These are phyloP conservation scores for Leccinum broughii DNA, from an alignment of 768 basidiomycete species.

Conservation along the genomic window DNA sequence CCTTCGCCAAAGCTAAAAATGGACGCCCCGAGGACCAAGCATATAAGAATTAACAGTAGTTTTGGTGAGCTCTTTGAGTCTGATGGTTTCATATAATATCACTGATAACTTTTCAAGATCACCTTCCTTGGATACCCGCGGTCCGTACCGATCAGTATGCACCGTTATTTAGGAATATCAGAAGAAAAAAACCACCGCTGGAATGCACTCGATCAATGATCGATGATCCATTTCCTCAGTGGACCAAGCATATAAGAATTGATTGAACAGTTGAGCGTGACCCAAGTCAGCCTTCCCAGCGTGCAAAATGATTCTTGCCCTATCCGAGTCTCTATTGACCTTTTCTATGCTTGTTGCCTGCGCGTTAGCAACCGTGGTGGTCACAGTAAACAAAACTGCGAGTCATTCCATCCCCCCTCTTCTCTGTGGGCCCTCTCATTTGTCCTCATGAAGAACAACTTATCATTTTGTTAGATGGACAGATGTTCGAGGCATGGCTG, in stretches of 20 bases:
- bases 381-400: conserved; percentile 45
- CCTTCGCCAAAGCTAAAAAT: conserved; percentile 8
- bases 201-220: background rate
- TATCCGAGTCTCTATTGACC: background rate
- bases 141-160: background rate
- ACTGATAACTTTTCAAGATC: background rate
- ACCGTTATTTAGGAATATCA: background rate
- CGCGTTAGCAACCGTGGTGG: conserved; percentile 26
- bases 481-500: conserved; percentile 56
- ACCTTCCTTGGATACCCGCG: background rate
- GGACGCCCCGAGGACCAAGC: conserved; percentile 1
- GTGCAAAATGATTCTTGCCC: background rate
- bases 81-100: too few relatives aligned
- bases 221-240: too few relatives aligned
- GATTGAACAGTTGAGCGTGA: background rate
- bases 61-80: too few relatives aligned
- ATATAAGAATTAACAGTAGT: background rate
- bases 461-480: conserved; percentile 39
- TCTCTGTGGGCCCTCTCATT: conserved; percentile 42
- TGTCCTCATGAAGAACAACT: background rate
- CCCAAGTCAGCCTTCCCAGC: too few relatives aligned
- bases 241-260: too few relatives aligned
- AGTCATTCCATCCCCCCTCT: conserved; percentile 54
- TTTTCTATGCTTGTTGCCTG: background rate
- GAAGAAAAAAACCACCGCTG: background rate